Conservation (phyloP, 305 asterid genomes). For the Fraxinus ornus region DNA sequence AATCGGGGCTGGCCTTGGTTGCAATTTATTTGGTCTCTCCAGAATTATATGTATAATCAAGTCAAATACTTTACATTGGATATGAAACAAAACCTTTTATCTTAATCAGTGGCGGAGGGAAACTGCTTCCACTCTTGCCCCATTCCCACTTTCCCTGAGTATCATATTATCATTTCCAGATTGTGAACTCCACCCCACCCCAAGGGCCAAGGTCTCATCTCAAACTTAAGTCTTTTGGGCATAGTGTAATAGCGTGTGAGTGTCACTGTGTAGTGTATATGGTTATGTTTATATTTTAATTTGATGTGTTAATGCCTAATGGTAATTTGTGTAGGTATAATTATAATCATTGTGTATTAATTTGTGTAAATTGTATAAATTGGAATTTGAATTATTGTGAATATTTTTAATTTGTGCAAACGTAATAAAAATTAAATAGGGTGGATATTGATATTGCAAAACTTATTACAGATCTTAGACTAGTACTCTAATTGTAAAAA, state of each 20-base stretch:
- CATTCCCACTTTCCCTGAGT: neutral
- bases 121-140: neutral
- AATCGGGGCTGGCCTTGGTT: neutral
- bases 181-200: neutral
- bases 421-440: neutral
- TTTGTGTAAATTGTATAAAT: neutral
- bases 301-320: neutral
- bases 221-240: neutral
- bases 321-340: neutral
- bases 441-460: neutral
- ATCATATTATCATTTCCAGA: neutral
- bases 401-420: neutral
- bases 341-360: neutral
- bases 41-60: neutral
- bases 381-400: neutral
- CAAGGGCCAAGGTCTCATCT: neutral
- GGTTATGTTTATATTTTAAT: neutral
- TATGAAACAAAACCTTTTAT: slow-evolving; percentile 5
- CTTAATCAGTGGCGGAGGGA: neutral
- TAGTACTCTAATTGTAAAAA: neutral
- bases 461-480: neutral
- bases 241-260: neutral
- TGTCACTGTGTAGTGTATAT: neutral
- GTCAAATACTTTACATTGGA: neutral
- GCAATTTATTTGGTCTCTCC: neutral